Base-by-base conservation (phyloP, 148 eudicot species). In the Polygonum maritimum region DNA sequence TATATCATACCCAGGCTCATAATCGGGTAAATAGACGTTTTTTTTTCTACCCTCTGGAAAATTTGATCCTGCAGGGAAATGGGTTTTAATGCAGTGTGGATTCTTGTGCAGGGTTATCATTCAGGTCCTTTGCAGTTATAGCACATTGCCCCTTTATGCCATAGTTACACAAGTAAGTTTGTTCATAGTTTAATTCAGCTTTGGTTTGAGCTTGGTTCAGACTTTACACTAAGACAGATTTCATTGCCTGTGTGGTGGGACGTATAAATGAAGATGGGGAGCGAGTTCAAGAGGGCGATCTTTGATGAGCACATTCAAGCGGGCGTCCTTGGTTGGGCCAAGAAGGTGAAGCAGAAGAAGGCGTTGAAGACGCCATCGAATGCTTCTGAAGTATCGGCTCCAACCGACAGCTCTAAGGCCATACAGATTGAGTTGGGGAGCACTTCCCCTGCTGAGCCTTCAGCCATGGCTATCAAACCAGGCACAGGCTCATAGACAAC, bases 81-180 rank as follows among this genome's bases (percentile, higher is more conserved):
- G 9, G 1, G 45, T 41, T 41, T 41, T 41, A 41, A 49, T 51
- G 54, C 6, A 4, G 55, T 51, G 55, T n/a, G 9, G n/a, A n/a
- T 54, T 54, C 26, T 54, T 60, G 44, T 74, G 75, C 97, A 94
- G 98, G 81, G 76, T 86, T 44, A 79, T 92, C 47, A 90, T 94
- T 76, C 97, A 94, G 83, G 91, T 88, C 35, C 89, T 94, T 4
- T 94, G 98, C 81, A 92, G 98, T 81, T 94, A 90, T 86, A 92
- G 95, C 83, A 92, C 96, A 51, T 79, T 94, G 38, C 98, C 98
- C 39, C 70, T 94, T 77, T 94, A 94, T 85, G 90, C 96, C 65
- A 85, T 94, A 67, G 98, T 94, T 47, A 85, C 96, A 69, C 98
- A 92, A 96, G 98, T 94, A 76, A 88, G 81, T 45, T 38, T 70